Evolutionary conservation across 1,284 basidiomycete species (phyloP).

Genomic region (Sporisorium iseilematis-ciliati): DNA sequence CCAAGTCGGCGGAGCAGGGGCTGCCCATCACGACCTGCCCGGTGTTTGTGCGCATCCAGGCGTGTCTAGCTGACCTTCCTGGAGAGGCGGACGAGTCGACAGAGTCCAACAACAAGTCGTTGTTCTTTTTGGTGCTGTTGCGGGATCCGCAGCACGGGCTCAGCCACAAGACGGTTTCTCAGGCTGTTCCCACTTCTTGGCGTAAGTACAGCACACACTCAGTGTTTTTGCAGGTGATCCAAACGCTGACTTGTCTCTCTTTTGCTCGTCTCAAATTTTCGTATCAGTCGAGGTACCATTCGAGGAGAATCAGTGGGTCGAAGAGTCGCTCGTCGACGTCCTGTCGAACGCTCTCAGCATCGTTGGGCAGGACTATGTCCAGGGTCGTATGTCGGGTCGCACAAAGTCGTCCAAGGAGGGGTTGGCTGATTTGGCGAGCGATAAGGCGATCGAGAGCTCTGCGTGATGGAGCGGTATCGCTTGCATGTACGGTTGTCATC

Average conservation of each 20-base stretch:
- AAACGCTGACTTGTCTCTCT: conserved; percentile 2
- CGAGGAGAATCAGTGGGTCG: conserved; percentile 67
- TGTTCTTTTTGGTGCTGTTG: conserved; percentile 63
- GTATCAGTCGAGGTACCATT: conserved; percentile 61
- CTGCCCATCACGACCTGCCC: conserved; percentile 87
- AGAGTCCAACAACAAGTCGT: conserved; percentile 45
- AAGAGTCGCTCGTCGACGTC: conserved; percentile 64
- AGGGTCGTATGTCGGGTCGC: conserved; percentile 56
- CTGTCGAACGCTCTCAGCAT: conserved; percentile 63
- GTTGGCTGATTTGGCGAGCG: conserved; percentile 13
- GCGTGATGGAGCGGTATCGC: background rate
- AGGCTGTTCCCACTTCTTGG: conserved; percentile 64
- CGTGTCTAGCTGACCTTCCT: conserved; percentile 69
- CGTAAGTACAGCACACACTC: conserved; percentile 40
- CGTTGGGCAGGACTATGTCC: conserved; percentile 64
- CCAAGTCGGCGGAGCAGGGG: conserved; percentile 13
- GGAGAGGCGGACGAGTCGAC: conserved; percentile 11
- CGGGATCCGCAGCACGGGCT: conserved; percentile 63
- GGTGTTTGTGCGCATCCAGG: conserved; percentile 93
- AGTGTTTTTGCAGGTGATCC: background rate
- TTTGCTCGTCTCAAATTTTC: conserved; percentile 1
- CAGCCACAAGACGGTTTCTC: conserved; percentile 62
- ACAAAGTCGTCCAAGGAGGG: conserved; percentile 52
- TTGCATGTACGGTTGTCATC: background rate
- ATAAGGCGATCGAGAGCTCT: conserved; percentile 3